Percentiles rank a stretch among this genome's conserved stretches.
These are phyloP conservation scores for Tylopilus balloui DNA, from an alignment of 768 basidiomycete species.

Conservation along the genomic window DNA sequence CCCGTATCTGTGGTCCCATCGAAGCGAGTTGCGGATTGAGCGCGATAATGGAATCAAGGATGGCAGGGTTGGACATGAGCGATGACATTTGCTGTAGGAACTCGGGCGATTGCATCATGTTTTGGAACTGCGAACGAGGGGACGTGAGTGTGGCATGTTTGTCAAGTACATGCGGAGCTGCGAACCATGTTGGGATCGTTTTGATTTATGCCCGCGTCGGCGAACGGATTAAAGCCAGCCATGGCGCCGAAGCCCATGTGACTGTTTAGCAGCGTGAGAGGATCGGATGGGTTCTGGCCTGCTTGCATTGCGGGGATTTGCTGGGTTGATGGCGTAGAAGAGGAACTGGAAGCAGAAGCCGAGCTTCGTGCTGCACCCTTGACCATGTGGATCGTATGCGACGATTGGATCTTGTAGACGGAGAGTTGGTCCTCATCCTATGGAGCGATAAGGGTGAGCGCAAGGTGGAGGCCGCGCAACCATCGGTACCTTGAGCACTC, in stretches of 20 bases:
- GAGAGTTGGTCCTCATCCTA: slow-evolving; percentile 82
- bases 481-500: slow-evolving; percentile 61
- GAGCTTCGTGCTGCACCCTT: slow-evolving; percentile 70
- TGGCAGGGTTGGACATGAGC: slow-evolving; percentile 83
- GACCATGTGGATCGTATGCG: slow-evolving; percentile 91
- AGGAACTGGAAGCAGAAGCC: slow-evolving; percentile 31
- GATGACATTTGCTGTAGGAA: slow-evolving; percentile 85
- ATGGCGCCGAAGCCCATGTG: slow-evolving; percentile 73
- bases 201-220: slow-evolving; percentile 83
- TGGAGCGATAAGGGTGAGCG: slow-evolving; percentile 7
- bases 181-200: slow-evolving; percentile 93
- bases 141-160: not conserved
- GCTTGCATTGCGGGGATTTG: slow-evolving; percentile 80
- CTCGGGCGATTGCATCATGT: slow-evolving; percentile 80
- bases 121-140: slow-evolving; percentile 56
- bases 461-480: not conserved
- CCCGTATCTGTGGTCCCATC: slow-evolving; percentile 78
- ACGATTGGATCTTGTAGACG: slow-evolving; percentile 84
- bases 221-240: slow-evolving; percentile 90
- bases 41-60: slow-evolving; percentile 82
- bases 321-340: slow-evolving; percentile 39
- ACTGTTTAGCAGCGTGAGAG: slow-evolving; percentile 77
- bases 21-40: slow-evolving; percentile 71
- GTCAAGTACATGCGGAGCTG: slow-evolving; percentile 4
- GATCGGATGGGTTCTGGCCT: slow-evolving; percentile 85